Base-by-base conservation (phyloP, 1,284 basidiomycete species). In the Naganishia sp. region DNA sequence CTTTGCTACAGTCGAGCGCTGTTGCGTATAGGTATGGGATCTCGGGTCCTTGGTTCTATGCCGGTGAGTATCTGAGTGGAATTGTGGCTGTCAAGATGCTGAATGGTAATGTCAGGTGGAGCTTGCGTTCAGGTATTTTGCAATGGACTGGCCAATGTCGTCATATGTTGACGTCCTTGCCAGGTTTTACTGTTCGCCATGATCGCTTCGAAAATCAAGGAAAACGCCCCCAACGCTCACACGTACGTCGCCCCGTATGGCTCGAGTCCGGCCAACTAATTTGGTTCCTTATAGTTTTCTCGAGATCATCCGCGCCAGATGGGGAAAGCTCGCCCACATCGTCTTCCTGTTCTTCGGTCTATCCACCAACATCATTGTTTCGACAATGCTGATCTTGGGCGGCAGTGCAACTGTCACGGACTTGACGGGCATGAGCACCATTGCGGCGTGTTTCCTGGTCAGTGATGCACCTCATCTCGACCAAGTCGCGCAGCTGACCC, bases 11-110 rank as follows among this genome's bases (percentile, higher is more conserved):
- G 25, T 54, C 87, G 57, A 89, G 87, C 71, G 88, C 89, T 2
- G 87, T 92, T 2, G 89, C 87, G 0, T 94, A 94, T 78, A 88
- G 88, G 75, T 91, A 87, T 72, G 92, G 92, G 67, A 85, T 86
- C 77, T 84, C 82, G 23, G 88, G 87, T 13, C 76, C 75, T 15
- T 78, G 74, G 71, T 74, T 72, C 72, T 70, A 65, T 50, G 70
- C 67, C 15, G 64, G 52, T 45, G 43, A 45, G 49, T 18, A 41
- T 15, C 6, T 35, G 6, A 28, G 32, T 35, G 18, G 47, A 21
- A 42, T 25, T 28, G 46, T 46, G 17, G 4, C 21, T 5, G 15
- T n/a, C n/a, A 3, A 15, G n/a, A n/a, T n/a, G n/a, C 52, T 54
- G 52, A 54, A 11, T 4, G 21, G 2, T 41, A 7, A 13, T 28